A percentile compares a stretch with the other conserved stretches of the same genome.
phyloP scores from a whole-genome alignment of 257 asterid genomes.

The Capsicum chinense region DNA sequence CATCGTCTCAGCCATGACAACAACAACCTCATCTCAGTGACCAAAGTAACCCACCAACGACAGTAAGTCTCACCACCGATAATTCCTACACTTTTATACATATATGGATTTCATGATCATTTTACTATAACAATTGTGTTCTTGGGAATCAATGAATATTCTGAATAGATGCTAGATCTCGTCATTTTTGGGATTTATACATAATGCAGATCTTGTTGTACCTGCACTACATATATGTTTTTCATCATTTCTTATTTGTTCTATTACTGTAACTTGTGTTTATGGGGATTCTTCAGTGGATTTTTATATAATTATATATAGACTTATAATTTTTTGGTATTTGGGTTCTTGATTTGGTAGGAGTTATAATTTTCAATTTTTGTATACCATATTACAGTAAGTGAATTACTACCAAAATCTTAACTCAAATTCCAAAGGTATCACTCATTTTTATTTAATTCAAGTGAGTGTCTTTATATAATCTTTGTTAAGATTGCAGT shows the following conservation, averaged over 20 bases:
- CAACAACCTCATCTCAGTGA: too few species aligned
- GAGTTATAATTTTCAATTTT: too few species aligned
- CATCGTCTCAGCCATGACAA: too few species aligned
- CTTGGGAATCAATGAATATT: slow-evolving; percentile 4
- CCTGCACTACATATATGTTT: background rate
- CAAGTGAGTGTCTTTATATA: too few species aligned
- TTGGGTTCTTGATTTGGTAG: background rate
- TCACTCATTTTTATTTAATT: too few species aligned
- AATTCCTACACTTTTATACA: background rate
- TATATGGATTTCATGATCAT: background rate
- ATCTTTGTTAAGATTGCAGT: too few species aligned
- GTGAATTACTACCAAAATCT: too few species aligned
- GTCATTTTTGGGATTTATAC: slow-evolving; percentile 13
- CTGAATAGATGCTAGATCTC: background rate
- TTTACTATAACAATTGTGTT: background rate
- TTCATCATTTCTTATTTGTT: background rate
- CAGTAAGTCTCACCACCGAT: too few species aligned
- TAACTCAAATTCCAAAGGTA: too few species aligned
- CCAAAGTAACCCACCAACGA: too few species aligned
- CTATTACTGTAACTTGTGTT: background rate
- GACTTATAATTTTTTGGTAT: background rate
- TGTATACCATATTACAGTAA: too few species aligned
- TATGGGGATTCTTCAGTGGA: background rate
- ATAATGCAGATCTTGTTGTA: background rate
- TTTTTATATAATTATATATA: background rate